phyloP scores from a whole-genome alignment of 176 grass and related monocot species.

The Hordeum vulgare region DNA sequence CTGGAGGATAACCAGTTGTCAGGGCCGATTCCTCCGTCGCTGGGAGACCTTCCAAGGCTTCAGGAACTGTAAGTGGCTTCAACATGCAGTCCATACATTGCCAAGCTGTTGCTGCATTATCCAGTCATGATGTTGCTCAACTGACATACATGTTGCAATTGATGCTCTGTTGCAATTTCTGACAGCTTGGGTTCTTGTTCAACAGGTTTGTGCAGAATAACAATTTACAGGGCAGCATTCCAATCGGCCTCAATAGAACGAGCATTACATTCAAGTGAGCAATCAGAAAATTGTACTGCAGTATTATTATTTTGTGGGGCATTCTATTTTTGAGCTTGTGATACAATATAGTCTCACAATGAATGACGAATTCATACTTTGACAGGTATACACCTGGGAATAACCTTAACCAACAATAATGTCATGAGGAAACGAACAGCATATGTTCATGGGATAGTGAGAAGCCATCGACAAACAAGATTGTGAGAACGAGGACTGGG shows the following conservation, averaged over 20 bases:
- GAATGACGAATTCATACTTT: not conserved
- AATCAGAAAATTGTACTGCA: not conserved
- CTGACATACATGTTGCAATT: not conserved
- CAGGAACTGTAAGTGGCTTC: conserved; percentile 49
- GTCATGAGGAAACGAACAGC: not conserved
- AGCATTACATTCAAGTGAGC: conserved; percentile 51
- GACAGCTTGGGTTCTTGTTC: not conserved
- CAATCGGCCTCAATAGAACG: conserved; percentile 42
- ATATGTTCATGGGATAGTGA: not conserved
- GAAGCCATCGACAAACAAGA: not conserved
- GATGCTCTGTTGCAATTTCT: not conserved
- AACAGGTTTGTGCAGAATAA: conserved; percentile 71
- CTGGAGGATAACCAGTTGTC: conserved; percentile 60
- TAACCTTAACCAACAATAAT: conserved; percentile 20
- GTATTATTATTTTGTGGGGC: not conserved
- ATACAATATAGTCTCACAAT: not conserved
- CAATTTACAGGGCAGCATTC: conserved; percentile 44
- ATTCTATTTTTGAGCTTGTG: not conserved
- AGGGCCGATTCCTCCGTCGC: conserved; percentile 42
- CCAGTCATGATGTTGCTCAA: not conserved
- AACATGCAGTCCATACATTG: not conserved
- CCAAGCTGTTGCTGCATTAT: not conserved
- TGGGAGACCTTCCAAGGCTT: conserved; percentile 55
- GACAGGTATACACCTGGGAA: conserved; percentile 56
- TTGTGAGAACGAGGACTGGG: no score